phyloP scores from a whole-genome alignment of 768 basidiomycete genomes.

The Mycena maculata region DNA sequence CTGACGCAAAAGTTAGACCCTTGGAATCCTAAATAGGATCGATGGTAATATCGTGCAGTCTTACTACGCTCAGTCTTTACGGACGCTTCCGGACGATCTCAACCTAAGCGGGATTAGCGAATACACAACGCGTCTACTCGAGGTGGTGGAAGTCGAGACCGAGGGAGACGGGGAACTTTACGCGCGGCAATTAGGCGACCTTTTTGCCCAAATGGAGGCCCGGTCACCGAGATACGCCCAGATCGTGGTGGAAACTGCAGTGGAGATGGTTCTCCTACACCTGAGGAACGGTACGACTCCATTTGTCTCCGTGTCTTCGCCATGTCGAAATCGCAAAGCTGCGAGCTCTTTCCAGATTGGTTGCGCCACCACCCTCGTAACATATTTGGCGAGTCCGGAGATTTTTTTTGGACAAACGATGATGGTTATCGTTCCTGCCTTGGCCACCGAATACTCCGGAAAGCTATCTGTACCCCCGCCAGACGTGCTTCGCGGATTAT shows the following conservation, averaged over 20 bases:
- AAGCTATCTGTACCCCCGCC: constrained; percentile 61
- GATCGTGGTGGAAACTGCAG: constrained; percentile 63
- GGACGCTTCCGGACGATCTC: constrained; percentile 48
- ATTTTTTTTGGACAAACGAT: constrained; percentile 63
- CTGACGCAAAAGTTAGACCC: constrained; percentile 57
- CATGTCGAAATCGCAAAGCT: constrained; percentile 47
- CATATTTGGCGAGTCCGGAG: constrained; percentile 54
- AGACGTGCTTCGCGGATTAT: constrained; percentile 60
- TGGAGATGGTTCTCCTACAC: constrained; percentile 66
- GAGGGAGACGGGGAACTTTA: constrained; percentile 68
- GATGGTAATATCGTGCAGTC: constrained; percentile 69
- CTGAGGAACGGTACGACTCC: constrained; percentile 60
- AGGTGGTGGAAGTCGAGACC: constrained; percentile 61
- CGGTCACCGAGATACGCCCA: constrained; percentile 43
- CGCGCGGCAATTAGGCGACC: constrained; percentile 60
- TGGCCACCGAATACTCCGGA: constrained; percentile 71
- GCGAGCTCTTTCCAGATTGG: constrained; percentile 53
- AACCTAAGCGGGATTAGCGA: constrained; percentile 54
- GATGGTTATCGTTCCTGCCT: constrained; percentile 74
- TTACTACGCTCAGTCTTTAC: constrained; percentile 60
- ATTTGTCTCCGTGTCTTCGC: constrained; percentile 13
- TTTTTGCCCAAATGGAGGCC: constrained; percentile 53
- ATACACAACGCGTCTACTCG: constrained; percentile 60
- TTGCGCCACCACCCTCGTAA: constrained; percentile 58
- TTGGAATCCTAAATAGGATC: constrained; percentile 66